Evolutionary conservation across 73 alveolate species (phyloP).

Genomic region (Blepharisma japonicum): DNA sequence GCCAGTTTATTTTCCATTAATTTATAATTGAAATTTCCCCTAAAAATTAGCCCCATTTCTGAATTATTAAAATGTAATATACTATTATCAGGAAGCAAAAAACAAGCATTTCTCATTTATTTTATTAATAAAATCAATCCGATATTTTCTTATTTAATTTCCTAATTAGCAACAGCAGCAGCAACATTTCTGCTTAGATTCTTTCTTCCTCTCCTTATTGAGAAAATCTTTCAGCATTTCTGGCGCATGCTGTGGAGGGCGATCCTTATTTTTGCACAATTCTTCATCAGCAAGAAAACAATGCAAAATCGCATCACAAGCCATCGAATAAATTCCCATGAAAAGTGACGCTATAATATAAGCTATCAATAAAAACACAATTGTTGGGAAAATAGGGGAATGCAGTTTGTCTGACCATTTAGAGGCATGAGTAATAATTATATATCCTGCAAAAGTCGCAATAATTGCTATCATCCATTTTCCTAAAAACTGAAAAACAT

Average conservation of each 20-base stretch:
- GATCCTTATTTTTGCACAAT: conserved; percentile 63
- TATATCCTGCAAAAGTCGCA: conserved; percentile 79
- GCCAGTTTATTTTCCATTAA: no score
- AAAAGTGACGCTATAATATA: conserved; percentile 77
- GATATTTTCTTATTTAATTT: no score
- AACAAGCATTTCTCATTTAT: no score
- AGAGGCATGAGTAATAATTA: conserved; percentile 68
- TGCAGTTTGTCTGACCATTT: conserved; percentile 68
- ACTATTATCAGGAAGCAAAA: no score
- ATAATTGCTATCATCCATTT: conserved; percentile 67
- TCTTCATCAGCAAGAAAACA: conserved; percentile 92
- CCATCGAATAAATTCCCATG: conserved; percentile 84
- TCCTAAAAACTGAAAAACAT: conserved; percentile 82
- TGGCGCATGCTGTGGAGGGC: conserved; percentile 58
- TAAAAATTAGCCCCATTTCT: no score
- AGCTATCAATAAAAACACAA: conserved; percentile 70
- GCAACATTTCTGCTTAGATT: conserved; percentile 31
- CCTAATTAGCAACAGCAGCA: not conserved
- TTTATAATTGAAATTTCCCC: no score
- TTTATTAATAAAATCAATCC: no score
- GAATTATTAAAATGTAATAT: no score
- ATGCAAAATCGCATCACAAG: conserved; percentile 88
- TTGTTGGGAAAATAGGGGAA: conserved; percentile 84
- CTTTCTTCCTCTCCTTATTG: conserved; percentile 31
- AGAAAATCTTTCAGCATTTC: conserved; percentile 38